Percentiles rank a stretch among this genome's conserved stretches.
These are phyloP conservation scores for Collariella sp. DNA, from an alignment of 495 filamentous ascomycete genomes.

Conservation along the genomic window DNA sequence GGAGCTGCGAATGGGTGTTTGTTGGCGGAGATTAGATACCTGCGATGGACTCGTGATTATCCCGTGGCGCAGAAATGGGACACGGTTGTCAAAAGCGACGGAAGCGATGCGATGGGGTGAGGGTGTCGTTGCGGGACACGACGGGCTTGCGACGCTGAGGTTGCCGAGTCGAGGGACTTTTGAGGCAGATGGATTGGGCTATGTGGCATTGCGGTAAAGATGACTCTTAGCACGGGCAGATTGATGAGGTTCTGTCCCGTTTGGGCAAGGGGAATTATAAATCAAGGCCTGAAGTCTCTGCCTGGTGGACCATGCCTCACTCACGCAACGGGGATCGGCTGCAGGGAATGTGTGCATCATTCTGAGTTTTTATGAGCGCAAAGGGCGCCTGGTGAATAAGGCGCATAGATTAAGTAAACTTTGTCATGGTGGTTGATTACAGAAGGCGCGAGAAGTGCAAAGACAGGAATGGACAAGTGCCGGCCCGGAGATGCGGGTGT, in stretches of 20 bases:
- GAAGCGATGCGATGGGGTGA: neutral
- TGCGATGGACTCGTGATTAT: neutral
- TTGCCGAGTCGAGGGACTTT: neutral
- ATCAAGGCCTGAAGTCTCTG: neutral
- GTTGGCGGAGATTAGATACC: neutral
- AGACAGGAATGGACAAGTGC: neutral
- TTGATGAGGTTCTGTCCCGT: neutral
- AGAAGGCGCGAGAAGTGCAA: neutral
- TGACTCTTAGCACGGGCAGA: neutral
- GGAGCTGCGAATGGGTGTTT: neutral
- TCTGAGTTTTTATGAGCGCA: neutral
- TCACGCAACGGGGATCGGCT: neutral
- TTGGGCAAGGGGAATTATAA: slow-evolving; percentile 2
- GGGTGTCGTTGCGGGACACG: neutral
- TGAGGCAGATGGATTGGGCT: neutral
- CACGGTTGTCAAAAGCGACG: neutral
- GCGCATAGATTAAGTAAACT: neutral
- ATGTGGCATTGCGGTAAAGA: slow-evolving; percentile 1
- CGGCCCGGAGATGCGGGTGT: neutral
- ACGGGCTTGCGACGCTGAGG: neutral
- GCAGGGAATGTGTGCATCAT: slow-evolving; percentile 3
- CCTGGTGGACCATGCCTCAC: too few relatives aligned
- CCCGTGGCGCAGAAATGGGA: slow-evolving; percentile 6
- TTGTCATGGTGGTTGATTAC: neutral
- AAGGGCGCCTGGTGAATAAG: neutral